phyloP scores from a whole-genome alignment of 2,329 filamentous ascomycete species.

The Fusarium circinatum region DNA sequence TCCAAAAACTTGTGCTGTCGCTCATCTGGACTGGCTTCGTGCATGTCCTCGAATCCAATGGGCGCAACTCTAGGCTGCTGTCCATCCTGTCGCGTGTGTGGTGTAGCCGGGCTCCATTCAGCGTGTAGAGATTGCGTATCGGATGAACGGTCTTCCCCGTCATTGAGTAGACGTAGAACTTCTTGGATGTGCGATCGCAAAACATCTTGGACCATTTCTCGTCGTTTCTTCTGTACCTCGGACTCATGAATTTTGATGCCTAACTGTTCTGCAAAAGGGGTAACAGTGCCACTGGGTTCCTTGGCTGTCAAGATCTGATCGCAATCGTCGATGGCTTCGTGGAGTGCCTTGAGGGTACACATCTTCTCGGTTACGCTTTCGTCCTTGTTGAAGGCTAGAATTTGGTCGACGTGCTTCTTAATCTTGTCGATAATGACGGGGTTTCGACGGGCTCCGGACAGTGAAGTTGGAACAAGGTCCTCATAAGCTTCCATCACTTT shows the following conservation, averaged over 20 bases:
- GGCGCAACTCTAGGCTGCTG: constrained; percentile 24
- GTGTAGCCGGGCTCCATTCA: constrained; percentile 27
- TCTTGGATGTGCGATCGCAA: constrained; percentile 62
- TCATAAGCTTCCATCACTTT: constrained; percentile 55
- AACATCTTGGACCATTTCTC: constrained; percentile 56
- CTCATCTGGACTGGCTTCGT: constrained; percentile 58
- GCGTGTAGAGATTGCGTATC: constrained; percentile 39
- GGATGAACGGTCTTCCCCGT: constrained; percentile 46
- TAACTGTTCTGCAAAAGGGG: constrained; percentile 11
- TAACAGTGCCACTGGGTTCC: constrained; percentile 26
- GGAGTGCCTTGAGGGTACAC: constrained; percentile 52
- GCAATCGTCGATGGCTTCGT: constrained; percentile 53
- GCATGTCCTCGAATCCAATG: constrained; percentile 57
- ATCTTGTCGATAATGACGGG: constrained; percentile 40
- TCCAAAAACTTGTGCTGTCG: constrained; percentile 62
- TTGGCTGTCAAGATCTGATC: constrained; percentile 56
- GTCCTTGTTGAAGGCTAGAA: constrained; percentile 40
- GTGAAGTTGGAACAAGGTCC: constrained; percentile 41
- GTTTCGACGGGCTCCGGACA: constrained; percentile 35
- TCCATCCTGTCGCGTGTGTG: constrained; percentile 5
- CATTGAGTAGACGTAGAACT: constrained; percentile 59
- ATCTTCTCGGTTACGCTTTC: constrained; percentile 43
- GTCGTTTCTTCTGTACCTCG: constrained; percentile 42
- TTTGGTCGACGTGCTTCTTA: constrained; percentile 39
- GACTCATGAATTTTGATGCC: constrained; percentile 4